These are phyloP conservation scores for Arthrobotrys megalospora DNA, from an alignment of 2,329 filamentous ascomycete species.

Conservation along the genomic window DNA sequence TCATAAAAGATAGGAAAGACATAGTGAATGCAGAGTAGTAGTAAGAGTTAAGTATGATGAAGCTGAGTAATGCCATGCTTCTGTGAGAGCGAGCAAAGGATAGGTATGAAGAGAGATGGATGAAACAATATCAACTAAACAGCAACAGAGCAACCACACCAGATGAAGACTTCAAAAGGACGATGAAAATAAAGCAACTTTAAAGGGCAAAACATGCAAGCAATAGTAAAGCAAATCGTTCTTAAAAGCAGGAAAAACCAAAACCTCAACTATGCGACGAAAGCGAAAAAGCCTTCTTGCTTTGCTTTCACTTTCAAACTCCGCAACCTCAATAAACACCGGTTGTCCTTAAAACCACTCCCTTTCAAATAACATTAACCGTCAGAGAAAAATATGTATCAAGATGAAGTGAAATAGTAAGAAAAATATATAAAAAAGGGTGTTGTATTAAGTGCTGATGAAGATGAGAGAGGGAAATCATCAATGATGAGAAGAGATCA, in stretches of 20 bases:
- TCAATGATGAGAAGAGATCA: conserved; percentile 56
- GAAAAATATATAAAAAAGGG: conserved; percentile 55
- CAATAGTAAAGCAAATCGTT: conserved; percentile 37
- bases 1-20: conserved; percentile 36
- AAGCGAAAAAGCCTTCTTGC: conserved; percentile 54
- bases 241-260: conserved; percentile 41
- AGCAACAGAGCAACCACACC: conserved; percentile 57
- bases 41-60: conserved; percentile 30
- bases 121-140: conserved; percentile 47
- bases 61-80: conserved; percentile 37
- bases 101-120: conserved; percentile 42
- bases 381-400: conserved; percentile 50
- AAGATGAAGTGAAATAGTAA: conserved; percentile 41
- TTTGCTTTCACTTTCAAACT: conserved; percentile 61
- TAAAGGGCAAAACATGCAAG: conserved; percentile 15
- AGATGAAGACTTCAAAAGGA: conserved; percentile 36
- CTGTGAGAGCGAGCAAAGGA: conserved; percentile 28
- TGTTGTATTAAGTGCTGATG: conserved; percentile 27
- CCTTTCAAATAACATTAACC: conserved; percentile 54
- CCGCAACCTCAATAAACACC: conserved; percentile 56
- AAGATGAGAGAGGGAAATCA: conserved; percentile 43
- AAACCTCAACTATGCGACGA: conserved; percentile 43
- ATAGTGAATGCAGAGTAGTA: conserved; percentile 42
- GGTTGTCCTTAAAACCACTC: conserved; percentile 54
- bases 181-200: conserved; percentile 9